Base-by-base conservation (phyloP, 2,329 filamentous ascomycete species). In the Cercospora sp. region DNA sequence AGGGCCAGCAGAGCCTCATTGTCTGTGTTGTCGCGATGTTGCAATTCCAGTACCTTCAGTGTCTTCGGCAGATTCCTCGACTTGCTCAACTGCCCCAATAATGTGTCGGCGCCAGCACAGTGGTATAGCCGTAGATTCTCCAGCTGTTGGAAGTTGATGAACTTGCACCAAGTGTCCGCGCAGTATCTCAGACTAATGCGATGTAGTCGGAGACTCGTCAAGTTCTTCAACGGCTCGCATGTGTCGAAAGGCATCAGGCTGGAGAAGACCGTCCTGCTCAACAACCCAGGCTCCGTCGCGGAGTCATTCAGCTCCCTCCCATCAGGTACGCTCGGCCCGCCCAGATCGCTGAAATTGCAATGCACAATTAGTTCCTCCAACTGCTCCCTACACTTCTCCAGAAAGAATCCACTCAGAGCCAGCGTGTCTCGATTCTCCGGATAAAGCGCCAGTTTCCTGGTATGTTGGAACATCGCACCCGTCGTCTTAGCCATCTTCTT, bases 321-420 rank as follows among this genome's bases (percentile, higher is more conserved):
- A 5, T 71, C 72, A 9, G 76, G 68, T 8, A 67, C 60, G 31
- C 26, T 58, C 28, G 57, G 20, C 26, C 68, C 59, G 10, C 67
- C 64, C 20, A 69, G 60, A n/a, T 79, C 77, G 5, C 80, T 77
- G 73, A 84, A 84, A 69, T 80, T 82, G 18, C 82, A 79, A 66
- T 84, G 82, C 10, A 85, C 71, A 5, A 82, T 83, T 51, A 85
- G 77, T 74, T 84, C 82, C 55, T 84, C 81, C 31, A 84, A 73
- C 48, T 74, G 73, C 16, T 75, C 72, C 31, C 78, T 76, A 31
- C 80, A 79, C 63, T 81, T 79, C 69, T 80, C 78, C 20, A 84
- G 69, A 31, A 83, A 75, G 66, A 79, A 78, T 6, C 80, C 79
- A 70, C 81, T 83, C 58, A 79, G 78, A 45, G 83, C 77, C 65